A percentile compares a stretch with the other conserved stretches of the same genome.
phyloP scores from a whole-genome alignment of 805 yeast species.

The Sugiyamaella marilandica region DNA sequence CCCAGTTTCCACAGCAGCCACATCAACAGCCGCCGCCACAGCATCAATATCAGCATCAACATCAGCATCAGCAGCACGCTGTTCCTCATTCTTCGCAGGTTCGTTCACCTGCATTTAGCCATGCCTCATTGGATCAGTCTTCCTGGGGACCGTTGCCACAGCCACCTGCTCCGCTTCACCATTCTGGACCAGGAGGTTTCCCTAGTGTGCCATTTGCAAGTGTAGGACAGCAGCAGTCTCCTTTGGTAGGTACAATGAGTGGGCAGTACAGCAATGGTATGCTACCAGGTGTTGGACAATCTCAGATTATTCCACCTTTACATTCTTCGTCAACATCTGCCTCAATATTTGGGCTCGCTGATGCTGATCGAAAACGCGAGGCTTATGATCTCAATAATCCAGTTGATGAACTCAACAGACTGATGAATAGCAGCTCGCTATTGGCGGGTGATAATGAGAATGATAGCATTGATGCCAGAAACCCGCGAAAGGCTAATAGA shows the following conservation, averaged over 20 bases:
- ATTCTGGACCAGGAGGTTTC: neutral
- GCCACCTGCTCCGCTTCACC: neutral
- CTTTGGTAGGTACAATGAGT: neutral
- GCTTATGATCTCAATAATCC: conserved; percentile 14
- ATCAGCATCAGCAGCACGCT: neutral
- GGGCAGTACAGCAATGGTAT: neutral
- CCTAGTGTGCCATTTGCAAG: neutral
- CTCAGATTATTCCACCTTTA: neutral
- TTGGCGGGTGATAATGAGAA: conserved; percentile 16
- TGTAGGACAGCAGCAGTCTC: neutral
- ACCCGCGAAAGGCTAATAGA: neutral
- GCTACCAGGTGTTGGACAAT: neutral
- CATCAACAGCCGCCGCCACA: neutral
- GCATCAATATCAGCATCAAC: neutral
- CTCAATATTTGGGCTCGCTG: neutral
- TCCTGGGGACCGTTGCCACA: neutral
- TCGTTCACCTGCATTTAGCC: neutral
- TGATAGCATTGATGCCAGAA: neutral
- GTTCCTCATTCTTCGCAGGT: neutral
- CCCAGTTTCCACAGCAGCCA: neutral
- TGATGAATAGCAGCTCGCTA: conserved; percentile 18
- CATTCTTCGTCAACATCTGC: neutral
- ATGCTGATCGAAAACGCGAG: neutral
- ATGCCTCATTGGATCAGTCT: neutral
- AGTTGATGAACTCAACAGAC: conserved; percentile 19